A percentile compares a stretch with the other conserved stretches of the same genome.
Evolutionary conservation across 805 yeast species (phyloP).

Genomic region (Suhomyces sp.): DNA sequence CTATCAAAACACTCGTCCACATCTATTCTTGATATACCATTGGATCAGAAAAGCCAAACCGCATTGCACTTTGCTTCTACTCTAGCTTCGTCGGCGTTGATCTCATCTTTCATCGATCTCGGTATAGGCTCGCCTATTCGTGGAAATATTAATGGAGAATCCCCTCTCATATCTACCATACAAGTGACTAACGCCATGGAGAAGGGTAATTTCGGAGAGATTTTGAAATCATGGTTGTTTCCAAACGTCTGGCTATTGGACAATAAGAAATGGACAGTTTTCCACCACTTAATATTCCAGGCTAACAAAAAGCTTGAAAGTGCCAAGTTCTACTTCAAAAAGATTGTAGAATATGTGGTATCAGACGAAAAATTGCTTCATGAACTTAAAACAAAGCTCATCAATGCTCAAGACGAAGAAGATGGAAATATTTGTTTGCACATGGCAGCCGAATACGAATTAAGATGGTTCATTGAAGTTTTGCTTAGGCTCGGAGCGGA

Average conservation of each 20-base stretch:
- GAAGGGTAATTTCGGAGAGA: constrained; percentile 64
- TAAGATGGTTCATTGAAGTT: constrained; percentile 36
- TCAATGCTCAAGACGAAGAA: constrained; percentile 35
- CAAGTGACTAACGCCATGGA: constrained; percentile 82
- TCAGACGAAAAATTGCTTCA: constrained; percentile 19
- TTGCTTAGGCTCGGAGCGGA: constrained; percentile 42
- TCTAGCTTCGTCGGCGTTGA: constrained; percentile 35
- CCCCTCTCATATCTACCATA: constrained; percentile 64
- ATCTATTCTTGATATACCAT: constrained; percentile 28
- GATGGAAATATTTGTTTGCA: constrained; percentile 40
- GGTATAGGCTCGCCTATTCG: constrained; percentile 38
- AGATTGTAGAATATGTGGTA: constrained; percentile 34
- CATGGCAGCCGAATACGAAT: constrained; percentile 39
- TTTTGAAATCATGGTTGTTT: constrained; percentile 64
- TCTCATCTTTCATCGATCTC: constrained; percentile 31
- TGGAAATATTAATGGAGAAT: constrained; percentile 38
- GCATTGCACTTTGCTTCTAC: constrained; percentile 45
- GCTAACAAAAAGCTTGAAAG: constrained; percentile 30
- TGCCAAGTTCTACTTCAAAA: constrained; percentile 32
- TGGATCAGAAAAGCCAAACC: constrained; percentile 40
- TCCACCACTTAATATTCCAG: constrained; percentile 77
- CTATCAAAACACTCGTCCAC: constrained; percentile 14
- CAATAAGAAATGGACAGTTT: constrained; percentile 68
- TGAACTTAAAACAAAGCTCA: constrained; percentile 20
- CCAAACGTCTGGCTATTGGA: constrained; percentile 53